phyloP scores from a whole-genome alignment of 1,284 basidiomycete genomes.

The Fomitopsis betulina region DNA sequence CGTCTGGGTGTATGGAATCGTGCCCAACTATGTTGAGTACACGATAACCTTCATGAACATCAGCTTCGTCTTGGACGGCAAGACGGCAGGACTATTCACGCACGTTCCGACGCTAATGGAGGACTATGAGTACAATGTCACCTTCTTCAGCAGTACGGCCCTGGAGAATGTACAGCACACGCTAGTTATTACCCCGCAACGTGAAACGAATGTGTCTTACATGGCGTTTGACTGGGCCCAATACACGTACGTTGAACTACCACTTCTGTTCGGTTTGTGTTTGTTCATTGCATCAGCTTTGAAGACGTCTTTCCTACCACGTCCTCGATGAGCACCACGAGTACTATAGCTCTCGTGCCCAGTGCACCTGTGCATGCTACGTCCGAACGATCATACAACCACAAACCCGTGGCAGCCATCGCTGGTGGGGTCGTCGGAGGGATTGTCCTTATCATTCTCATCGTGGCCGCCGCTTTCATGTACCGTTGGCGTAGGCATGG shows the following conservation, averaged over 20 bases:
- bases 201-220: not conserved
- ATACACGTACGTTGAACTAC: not conserved
- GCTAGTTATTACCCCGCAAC: slow-evolving; percentile 15
- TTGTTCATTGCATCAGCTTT: not conserved
- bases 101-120: slow-evolving; percentile 13
- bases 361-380: not conserved
- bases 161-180: slow-evolving; percentile 23
- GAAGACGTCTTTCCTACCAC: not conserved
- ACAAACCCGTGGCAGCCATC: not conserved
- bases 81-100: slow-evolving; percentile 9
- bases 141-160: slow-evolving; percentile 19
- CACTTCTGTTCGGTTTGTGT: not conserved
- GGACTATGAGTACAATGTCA: slow-evolving; percentile 19
- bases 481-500: not conserved
- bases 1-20: slow-evolving; percentile 29
- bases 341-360: not conserved
- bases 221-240: slow-evolving; percentile 3
- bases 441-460: not conserved
- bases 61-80: slow-evolving; percentile 24
- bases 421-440: not conserved
- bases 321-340: not conserved
- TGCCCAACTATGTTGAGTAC: slow-evolving; percentile 13
- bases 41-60: slow-evolving; percentile 20
- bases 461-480: not conserved
- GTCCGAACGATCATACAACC: not conserved